Evolutionary conservation across 2,329 filamentous ascomycete species (phyloP), one percentile per base, ranked within the genome.

Genomic region (Beauveria brongniartii): DNA sequence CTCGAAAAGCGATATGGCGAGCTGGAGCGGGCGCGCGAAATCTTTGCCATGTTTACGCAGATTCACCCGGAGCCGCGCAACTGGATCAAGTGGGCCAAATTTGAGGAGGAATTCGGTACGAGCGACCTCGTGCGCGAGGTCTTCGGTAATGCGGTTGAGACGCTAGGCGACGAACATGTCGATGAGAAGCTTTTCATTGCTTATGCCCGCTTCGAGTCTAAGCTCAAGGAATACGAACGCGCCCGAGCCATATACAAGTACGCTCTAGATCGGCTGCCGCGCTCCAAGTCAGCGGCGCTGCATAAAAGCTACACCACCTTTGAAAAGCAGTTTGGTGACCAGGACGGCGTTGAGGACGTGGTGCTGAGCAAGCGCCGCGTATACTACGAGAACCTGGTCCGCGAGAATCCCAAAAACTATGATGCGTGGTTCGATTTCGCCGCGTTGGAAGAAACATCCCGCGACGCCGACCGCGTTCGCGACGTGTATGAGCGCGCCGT

Each of bases 31-130:
- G 93, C 92, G n/a, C 82, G 94, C 44, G 87, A 88, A 50, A 93
- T 99, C 66, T 97, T 95, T 72, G 85, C 91, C 71, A 83, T 90
- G 30, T 97, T 97, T 69, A 96, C 92, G 1, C 83, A 92, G 63
- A 90, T 97, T 9, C 94, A 97, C 67, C 92, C 94, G 0, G 93
- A 97, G 69, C 90, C 94, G 24, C 86, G 90, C 69, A 97, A 97
- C 70, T 99, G 93, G 92, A 95, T 99, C 76, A 97, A 97, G 72
- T 99, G 94, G 94, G 89, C 93, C 63, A 90, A 90, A 64, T 99
- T 97, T 67, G 94, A 99, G 74, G 93, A 97, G 72, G 94, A 99
- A 71, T 91, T 88, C 67, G 94, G 94, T 9, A 96, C 92, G 1
- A 93, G 88, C 70, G 93, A 97, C 68, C 74, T 93, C 65, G 94